These are phyloP conservation scores for Penicillium nucicola DNA, from an alignment of 495 filamentous ascomycete species.

Conservation along the genomic window DNA sequence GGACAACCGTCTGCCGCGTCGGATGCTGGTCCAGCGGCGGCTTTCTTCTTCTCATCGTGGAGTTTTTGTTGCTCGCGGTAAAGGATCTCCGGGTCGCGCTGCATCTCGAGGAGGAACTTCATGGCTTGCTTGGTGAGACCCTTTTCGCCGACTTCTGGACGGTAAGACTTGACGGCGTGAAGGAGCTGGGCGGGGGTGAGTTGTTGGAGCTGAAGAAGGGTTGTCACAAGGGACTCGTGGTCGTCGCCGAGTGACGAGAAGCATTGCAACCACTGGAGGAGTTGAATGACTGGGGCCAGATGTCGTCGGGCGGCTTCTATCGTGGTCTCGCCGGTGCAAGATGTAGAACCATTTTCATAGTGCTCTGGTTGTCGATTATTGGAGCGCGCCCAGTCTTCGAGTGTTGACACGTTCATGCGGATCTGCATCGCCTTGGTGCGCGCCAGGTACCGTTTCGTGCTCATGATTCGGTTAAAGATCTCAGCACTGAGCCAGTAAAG, in stretches of 20 bases:
- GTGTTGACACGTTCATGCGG: constrained; percentile 91
- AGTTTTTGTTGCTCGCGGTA: constrained; percentile 35
- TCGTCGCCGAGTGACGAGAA: constrained; percentile 97
- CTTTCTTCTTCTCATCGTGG: constrained; percentile 28
- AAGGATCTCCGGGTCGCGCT: constrained; percentile 56
- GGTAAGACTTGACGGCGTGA: constrained; percentile 87
- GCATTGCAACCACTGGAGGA: constrained; percentile 96
- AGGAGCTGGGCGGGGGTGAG: constrained; percentile 87
- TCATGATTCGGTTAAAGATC: constrained; percentile 97
- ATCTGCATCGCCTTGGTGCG: constrained; percentile 99
- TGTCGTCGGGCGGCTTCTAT: constrained; percentile 79
- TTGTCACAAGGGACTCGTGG: constrained; percentile 80
- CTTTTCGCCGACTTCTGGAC: constrained; percentile 93
- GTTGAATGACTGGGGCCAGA: constrained; percentile 85
- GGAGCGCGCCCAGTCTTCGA: constrained; percentile 92
- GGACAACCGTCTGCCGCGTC: constrained; percentile 33
- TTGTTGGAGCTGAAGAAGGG: constrained; percentile 80
- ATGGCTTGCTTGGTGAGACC: constrained; percentile 78
- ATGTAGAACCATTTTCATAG: constrained; percentile 88
- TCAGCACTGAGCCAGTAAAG: constrained; percentile 97
- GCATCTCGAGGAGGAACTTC: constrained; percentile 80
- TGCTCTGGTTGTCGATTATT: constrained; percentile 96
- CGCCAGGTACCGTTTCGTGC: constrained; percentile 88
- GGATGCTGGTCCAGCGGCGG: constrained; percentile 15
- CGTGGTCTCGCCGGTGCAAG: constrained; percentile 80